Evolutionary conservation across 306 rosid genomes (phyloP).

Genomic region (Sicyos baderoa): DNA sequence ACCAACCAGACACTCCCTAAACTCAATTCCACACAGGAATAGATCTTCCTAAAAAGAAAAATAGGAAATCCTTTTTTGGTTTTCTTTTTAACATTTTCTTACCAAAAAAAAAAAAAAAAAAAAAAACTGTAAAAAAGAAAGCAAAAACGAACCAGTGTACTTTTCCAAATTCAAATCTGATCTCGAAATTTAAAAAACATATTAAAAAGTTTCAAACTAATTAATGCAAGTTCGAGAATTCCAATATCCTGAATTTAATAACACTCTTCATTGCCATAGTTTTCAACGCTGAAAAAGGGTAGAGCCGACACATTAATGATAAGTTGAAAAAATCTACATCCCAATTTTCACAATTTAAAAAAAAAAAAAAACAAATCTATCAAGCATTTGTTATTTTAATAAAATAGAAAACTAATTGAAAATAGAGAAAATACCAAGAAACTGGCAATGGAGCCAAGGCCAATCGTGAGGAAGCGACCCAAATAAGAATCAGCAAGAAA

Average conservation of each 20-base stretch:
- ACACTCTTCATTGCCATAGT: not conserved
- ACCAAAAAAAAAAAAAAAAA: too few relatives aligned
- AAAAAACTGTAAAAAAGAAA: too few relatives aligned
- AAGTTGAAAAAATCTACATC: not conserved
- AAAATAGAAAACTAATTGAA: too few relatives aligned
- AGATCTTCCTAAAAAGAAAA: too few relatives aligned
- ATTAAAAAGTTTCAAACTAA: too few relatives aligned
- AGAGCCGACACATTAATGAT: not conserved
- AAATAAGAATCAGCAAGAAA: conserved; percentile 56
- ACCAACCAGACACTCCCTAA: too few relatives aligned
- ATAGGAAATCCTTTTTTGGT: too few relatives aligned
- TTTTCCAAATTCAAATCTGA: not conserved
- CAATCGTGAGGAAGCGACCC: conserved; percentile 58
- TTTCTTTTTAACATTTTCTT: too few relatives aligned
- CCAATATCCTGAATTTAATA: not conserved
- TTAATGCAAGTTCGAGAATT: not conserved
- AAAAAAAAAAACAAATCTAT: too few relatives aligned
- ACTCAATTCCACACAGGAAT: too few relatives aligned
- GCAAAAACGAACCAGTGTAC: too few relatives aligned
- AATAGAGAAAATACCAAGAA: conserved; percentile 37
- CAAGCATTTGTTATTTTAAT: too few relatives aligned
- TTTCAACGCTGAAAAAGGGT: not conserved
- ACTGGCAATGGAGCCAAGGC: conserved; percentile 40
- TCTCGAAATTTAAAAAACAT: not conserved
- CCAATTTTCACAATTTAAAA: not conserved